Evolutionary conservation across 2,329 filamentous ascomycete genomes (phyloP), one percentile per base, ranked within the genome.

Genomic region (Colletotrichum orbiculare): DNA sequence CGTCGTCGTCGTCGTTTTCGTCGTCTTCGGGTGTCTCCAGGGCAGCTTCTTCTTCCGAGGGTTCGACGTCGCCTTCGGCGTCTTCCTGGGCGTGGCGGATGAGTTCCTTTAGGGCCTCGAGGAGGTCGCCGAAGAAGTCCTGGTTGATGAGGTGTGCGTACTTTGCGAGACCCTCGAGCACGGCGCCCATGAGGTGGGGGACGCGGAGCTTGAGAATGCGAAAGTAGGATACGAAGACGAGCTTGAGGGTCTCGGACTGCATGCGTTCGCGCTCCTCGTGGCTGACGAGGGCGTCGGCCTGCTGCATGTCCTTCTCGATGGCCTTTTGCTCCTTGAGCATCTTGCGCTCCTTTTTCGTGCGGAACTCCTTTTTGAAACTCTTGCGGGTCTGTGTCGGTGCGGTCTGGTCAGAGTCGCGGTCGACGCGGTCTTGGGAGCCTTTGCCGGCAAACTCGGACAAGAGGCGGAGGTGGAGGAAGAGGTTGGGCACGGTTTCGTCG

Each of bases 91-190:
- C 91, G 70, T 94, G 88, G 4, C 88, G 87, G 71, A 98, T 95
- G 48, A 99, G 86, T 69, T 99, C 96, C 77, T 97, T 96, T 43
- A 99, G 83, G 0, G 94, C 95, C 78, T 98, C 96, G 10, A 99
- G 87, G 37, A 99, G 85, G 74, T 99, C 96, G 35, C 95, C 96
- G 72, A 99, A 99, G 82, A 99, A 98, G 75, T 99, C 93, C 74
- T 99, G 94, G 80, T 99, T 99, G 84, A 99, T 99, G 65, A 99
- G 85, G 75, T 97, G 96, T 4, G 94, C 90, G 75, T 97, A 99
- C 74, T 94, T 94, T 54, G 95, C 94, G 25, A 99, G 82, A 35
- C 96, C 96, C 81, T 98, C 96, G 6, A 99, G 86, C 0, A 97
- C 94, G 12, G 95, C 94, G n/a, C 96, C 96, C 93, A 97, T 98